Evolutionary conservation across 2,329 filamentous ascomycete species (phyloP).

Genomic region (Colletotrichum gigasporum): DNA sequence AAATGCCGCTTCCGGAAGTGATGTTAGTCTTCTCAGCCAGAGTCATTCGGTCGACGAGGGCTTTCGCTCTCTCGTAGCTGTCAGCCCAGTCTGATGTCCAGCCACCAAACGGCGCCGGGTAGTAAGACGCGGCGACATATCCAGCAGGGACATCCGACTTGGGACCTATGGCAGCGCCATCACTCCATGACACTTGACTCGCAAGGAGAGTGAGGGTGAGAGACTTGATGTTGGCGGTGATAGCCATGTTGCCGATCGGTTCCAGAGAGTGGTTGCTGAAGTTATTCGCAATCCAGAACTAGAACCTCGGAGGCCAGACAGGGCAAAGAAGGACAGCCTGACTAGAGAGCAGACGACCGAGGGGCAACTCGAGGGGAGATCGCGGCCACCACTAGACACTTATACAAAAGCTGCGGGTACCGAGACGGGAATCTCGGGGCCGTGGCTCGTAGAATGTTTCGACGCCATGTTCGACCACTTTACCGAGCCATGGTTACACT

Average conservation of each 20-base stretch:
- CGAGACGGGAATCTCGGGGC: background rate
- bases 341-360: background rate
- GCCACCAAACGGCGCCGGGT: constrained; percentile 77
- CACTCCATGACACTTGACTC: constrained; percentile 6
- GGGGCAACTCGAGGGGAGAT: background rate
- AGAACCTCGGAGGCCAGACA: background rate
- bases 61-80: constrained; percentile 75
- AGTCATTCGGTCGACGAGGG: constrained; percentile 78
- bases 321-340: background rate
- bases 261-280: background rate
- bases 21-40: constrained; percentile 84
- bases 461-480: background rate
- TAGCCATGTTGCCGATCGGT: background rate
- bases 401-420: background rate
- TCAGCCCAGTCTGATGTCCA: constrained; percentile 75
- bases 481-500: background rate
- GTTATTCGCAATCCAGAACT: background rate
- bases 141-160: constrained; percentile 27
- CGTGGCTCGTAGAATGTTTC: background rate
- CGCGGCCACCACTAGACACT: background rate
- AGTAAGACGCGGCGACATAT: constrained; percentile 68
- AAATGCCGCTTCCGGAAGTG: constrained; percentile 75
- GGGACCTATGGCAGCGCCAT: constrained; percentile 12
- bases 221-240: constrained; percentile 8
- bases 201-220: constrained; percentile 21